phyloP scores from a whole-genome alignment of 208 protist genomes.

The Strigomonas galati region DNA sequence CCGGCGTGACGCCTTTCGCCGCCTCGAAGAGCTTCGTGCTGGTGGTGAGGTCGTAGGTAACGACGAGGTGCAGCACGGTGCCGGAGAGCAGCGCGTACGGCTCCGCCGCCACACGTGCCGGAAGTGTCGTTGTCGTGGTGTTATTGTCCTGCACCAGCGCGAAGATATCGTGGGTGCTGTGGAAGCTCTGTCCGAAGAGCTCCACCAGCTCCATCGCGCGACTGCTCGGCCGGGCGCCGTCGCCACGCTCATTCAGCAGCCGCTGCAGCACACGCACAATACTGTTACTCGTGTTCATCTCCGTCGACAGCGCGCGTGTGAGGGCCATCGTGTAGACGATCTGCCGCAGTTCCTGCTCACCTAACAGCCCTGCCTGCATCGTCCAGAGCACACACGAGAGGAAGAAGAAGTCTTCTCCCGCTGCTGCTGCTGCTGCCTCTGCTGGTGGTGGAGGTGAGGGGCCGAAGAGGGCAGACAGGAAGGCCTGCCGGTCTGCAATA shows the following conservation, averaged over 20 bases:
- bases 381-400: slow-evolving; percentile 9
- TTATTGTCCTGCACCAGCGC: slow-evolving; percentile 6
- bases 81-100: slow-evolving; percentile 9
- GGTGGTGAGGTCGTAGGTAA: background rate
- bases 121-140: background rate
- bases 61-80: slow-evolving; percentile 15
- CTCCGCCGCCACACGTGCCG: background rate
- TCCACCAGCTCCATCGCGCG: slow-evolving; percentile 7
- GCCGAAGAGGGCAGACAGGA: background rate
- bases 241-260: background rate
- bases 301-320: background rate
- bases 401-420: slow-evolving; percentile 1
- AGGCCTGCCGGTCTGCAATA: background rate
- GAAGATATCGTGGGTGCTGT: slow-evolving; percentile 2
- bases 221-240: background rate
- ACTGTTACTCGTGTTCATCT: too few species aligned
- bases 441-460: background rate
- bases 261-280: background rate
- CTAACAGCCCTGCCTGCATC: slow-evolving; percentile 6
- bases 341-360: slow-evolving; percentile 2
- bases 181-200: slow-evolving; percentile 8
- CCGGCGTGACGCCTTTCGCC: background rate
- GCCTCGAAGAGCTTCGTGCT: background rate
- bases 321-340: background rate
- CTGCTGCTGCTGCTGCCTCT: background rate